Conservation (phyloP, 78 protist genomes). For the Tieghemostelium lacteum region DNA sequence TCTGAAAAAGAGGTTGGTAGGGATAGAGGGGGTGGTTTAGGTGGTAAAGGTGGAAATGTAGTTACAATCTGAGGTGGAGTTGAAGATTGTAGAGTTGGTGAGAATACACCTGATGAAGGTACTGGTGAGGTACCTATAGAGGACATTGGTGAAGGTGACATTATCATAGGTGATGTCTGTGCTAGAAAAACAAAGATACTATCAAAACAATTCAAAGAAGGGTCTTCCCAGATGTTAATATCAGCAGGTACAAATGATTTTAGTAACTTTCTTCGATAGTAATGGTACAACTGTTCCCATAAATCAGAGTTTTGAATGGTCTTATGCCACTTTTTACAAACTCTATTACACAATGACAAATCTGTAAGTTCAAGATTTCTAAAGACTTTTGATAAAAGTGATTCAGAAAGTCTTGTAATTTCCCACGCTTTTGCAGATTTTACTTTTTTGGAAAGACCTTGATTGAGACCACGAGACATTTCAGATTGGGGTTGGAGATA, state of each 20-base stretch:
- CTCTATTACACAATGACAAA: neutral
- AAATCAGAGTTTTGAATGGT: neutral
- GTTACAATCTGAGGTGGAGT: neutral
- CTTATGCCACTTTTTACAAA: constrained; percentile 45
- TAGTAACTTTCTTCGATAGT: neutral
- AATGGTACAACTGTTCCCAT: constrained; percentile 52
- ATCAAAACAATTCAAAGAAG: constrained; percentile 15
- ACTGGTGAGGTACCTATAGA: neutral
- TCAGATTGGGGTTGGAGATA: constrained; percentile 8
- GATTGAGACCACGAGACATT: constrained; percentile 39
- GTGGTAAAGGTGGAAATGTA: neutral
- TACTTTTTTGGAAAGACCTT: constrained; percentile 35
- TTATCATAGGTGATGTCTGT: neutral
- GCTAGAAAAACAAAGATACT: neutral
- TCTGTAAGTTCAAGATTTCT: neutral
- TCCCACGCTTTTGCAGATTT: neutral
- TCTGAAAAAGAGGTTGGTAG: neutral
- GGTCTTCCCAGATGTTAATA: constrained; percentile 66
- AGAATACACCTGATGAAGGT: neutral
- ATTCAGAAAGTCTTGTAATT: constrained; percentile 10
- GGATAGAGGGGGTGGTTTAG: neutral
- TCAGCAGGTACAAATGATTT: neutral
- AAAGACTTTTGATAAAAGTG: constrained; percentile 23
- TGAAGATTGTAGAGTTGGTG: neutral
- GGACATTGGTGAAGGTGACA: neutral